Evolutionary conservation across 176 grass and related monocot genomes (phyloP).

Genomic region (Raddia guianensis): DNA sequence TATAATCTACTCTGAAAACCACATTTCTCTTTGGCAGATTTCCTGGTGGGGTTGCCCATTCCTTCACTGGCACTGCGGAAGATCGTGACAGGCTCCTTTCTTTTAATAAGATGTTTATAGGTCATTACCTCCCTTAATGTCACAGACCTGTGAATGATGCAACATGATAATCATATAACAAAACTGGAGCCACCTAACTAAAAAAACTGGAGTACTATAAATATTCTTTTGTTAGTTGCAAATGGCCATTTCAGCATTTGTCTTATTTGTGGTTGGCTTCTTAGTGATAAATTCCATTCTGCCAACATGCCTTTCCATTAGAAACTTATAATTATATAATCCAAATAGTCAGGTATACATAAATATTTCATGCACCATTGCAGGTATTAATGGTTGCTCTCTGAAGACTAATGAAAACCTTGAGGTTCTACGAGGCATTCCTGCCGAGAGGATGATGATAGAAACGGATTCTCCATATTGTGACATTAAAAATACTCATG

Average conservation of each 20-base stretch:
- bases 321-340: not conserved
- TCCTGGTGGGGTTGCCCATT: conserved; percentile 83
- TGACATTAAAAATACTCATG: conserved; percentile 95
- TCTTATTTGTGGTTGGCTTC: not conserved
- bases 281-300: conserved; percentile 10
- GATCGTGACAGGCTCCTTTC: conserved; percentile 79
- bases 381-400: conserved; percentile 90
- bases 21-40: conserved; percentile 57
- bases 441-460: conserved; percentile 86
- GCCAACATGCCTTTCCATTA: not conserved
- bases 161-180: conserved; percentile 8
- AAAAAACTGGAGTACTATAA: not conserved
- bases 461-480: conserved; percentile 97
- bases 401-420: conserved; percentile 87
- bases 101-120: conserved; percentile 93
- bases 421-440: conserved; percentile 77
- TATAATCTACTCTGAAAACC: conserved; percentile 10
- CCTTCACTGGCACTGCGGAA: conserved; percentile 86
- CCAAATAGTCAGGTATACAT: not conserved
- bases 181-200: too few species aligned
- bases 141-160: conserved; percentile 19
- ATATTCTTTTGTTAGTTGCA: conserved; percentile 5
- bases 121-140: conserved; percentile 42
- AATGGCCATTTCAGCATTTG: conserved; percentile 4
- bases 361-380: conserved; percentile 23